Evolutionary conservation across 2,329 filamentous ascomycete genomes (phyloP), one percentile per base, ranked within the genome.

Genomic region (Cercospora janseana): DNA sequence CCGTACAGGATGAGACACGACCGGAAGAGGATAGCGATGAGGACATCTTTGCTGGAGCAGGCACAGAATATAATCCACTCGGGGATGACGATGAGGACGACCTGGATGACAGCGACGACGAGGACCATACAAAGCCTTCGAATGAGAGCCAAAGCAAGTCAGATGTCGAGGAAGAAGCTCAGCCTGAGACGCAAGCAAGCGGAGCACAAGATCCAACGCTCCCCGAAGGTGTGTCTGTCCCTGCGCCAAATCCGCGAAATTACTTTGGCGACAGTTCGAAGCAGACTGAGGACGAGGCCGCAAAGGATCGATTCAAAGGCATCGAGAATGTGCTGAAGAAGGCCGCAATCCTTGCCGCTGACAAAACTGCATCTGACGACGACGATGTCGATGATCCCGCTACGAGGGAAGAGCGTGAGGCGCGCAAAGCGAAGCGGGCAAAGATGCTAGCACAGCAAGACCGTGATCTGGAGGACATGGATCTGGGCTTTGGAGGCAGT

Each of bases 401-500:
- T 28, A 69, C 66, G 9, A 72, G 77, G 55, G 76, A 77, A 52
- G 70, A 72, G 4, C 80, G 83, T 54, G 80, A 85, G 55, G 83
- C 83, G 42, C 83, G 86, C 6, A 81, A 85, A 44, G 85, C 82
- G 67, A 73, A 70, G 48, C 72, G 72, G 5, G 72, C 72, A 9
- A 85, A 81, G 58, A 86, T 96, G 74, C 75, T 96, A 52, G 81
- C 75, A 7, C 73, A 72, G n/a, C 71, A 83, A 48, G 86, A 87
- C 59, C 81, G 91, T 40, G 92, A 97, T 66, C 82, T 90, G 40
- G 84, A 92, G 50, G 92, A 98, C 70, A 79, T 98, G 72, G 93
- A 98, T 64, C 81, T 97, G 76, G 92, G 91, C 53, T 97, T 98
- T 64, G 93, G 93, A 26, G 88, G 84, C 15, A 93, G 86, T 64